phyloP scores from a whole-genome alignment of 2,329 filamentous ascomycete species.

The Apiospora kogelbergensis region DNA sequence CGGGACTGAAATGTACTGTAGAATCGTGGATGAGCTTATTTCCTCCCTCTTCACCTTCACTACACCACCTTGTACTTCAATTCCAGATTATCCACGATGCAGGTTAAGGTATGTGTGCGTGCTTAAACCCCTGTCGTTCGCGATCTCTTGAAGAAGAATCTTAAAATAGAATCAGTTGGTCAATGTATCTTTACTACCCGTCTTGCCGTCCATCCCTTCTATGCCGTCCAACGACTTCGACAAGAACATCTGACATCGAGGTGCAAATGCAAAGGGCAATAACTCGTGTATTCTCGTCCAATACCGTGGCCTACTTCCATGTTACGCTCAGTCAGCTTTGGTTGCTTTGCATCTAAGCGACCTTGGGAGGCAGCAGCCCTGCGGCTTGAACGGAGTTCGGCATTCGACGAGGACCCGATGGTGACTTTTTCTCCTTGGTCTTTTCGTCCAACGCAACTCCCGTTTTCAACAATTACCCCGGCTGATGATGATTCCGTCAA shows the following conservation, averaged over 20 bases:
- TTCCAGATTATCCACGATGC: not conserved
- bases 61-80: not conserved
- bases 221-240: not conserved
- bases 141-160: not conserved
- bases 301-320: not conserved
- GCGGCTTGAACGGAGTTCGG: not conserved
- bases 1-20: not conserved
- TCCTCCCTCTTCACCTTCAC: not conserved
- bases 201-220: not conserved
- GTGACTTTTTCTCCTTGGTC: not conserved
- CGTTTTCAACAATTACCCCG: not conserved
- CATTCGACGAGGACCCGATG: not conserved
- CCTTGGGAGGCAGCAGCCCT: not conserved
- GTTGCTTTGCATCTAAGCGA: slow-evolving; percentile 6
- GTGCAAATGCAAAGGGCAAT: not conserved
- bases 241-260: not conserved
- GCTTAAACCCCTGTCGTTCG: not conserved
- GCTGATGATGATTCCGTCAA: not conserved
- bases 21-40: not conserved
- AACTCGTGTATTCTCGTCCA: not conserved
- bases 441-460: not conserved
- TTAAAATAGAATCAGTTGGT: not conserved
- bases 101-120: not conserved
- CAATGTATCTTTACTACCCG: not conserved
- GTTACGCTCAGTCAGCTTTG: not conserved